These are phyloP conservation scores for Rhizopus sp. DNA, from an alignment of 371 early-diverging fungal species.

Conservation along the genomic window DNA sequence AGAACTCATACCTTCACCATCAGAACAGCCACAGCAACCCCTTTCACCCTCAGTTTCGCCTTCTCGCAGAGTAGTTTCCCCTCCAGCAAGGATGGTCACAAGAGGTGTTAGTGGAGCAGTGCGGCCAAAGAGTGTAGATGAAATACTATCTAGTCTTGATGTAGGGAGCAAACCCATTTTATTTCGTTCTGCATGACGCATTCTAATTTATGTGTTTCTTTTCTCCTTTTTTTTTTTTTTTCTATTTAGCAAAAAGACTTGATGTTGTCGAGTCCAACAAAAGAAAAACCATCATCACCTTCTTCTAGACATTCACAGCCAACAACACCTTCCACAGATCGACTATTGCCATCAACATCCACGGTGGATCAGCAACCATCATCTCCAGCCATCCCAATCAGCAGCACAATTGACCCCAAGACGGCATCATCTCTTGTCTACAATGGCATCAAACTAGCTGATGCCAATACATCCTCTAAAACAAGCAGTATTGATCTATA, in stretches of 20 bases:
- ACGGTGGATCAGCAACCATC: neutral
- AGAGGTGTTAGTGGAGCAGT: constrained; percentile 71
- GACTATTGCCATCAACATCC: neutral
- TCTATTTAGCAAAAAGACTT: constrained; percentile 12
- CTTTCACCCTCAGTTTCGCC: neutral
- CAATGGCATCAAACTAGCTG: constrained; percentile 52
- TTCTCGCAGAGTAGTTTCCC: constrained; percentile 49
- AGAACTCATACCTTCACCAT: constrained; percentile 1
- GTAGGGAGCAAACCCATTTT: constrained; percentile 17
- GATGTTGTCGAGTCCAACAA: neutral
- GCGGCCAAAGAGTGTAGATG: constrained; percentile 62
- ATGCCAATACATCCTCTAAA: constrained; percentile 2
- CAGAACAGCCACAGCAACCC: constrained; percentile 1
- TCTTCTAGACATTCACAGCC: constrained; percentile 1
- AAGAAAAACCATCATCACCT: constrained; percentile 2
- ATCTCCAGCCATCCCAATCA: constrained; percentile 49
- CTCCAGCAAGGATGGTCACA: constrained; percentile 75
- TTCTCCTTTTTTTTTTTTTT: constrained; percentile 10
- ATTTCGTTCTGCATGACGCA: neutral
- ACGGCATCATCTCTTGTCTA: constrained; percentile 71
- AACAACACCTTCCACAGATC: constrained; percentile 1
- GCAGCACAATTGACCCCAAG: constrained; percentile 69
- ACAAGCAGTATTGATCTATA: constrained; percentile 52
- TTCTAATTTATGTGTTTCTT: neutral
- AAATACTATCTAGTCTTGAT: constrained; percentile 54